Base-by-base conservation (phyloP, 2,329 filamentous ascomycete genomes). In the Venturia effusa region DNA sequence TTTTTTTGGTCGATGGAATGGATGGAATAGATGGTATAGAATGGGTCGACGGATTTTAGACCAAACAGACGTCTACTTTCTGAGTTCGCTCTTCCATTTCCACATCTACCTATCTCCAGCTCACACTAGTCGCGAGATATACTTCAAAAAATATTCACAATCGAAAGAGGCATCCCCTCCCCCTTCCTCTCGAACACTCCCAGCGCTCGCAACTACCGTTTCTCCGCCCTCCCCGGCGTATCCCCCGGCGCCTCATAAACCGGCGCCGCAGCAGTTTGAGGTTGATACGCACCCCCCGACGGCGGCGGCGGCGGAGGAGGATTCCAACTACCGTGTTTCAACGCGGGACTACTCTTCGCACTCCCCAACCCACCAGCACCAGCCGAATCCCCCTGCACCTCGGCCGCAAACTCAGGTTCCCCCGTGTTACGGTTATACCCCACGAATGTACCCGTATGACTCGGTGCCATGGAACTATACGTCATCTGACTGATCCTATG, bases 341-440 rank as follows among this genome's bases (percentile, higher is more conserved):
- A 1, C 15, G 51, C 51, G 4, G 51, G 51, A 57, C 51, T 57
- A 10, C 2, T 32, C 5, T 60, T 32, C 1, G 59, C 22, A 37
- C 59, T 60, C 37, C n/a, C 15, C 34, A 13, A 30, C 8, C 5
- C 37, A 37, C 22, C 19, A 4, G 8, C 54, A 2, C 59, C 59
- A 10, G 10, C 27, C 1, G 19, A 8, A 17, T 40, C 59, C 4
- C 13, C 24, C 13, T 3, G 59, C 27, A 30, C 62, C 43, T 67
- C 66, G 0, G 60, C n/a, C 32, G 64, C 54, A 43, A 66, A 67
- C 40, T 67, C 66, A 2, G 66, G 66, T 1, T 61, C 66, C 4
- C 66, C 66, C 22, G 64, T 67, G 7, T 64, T 62, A 8, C 66
- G 19, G 22, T 67, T 67, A 57, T 64, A 67, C 13, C 66, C 66